Conservation (phyloP, 495 filamentous ascomycete genomes). For the Xylaria grammica region DNA sequence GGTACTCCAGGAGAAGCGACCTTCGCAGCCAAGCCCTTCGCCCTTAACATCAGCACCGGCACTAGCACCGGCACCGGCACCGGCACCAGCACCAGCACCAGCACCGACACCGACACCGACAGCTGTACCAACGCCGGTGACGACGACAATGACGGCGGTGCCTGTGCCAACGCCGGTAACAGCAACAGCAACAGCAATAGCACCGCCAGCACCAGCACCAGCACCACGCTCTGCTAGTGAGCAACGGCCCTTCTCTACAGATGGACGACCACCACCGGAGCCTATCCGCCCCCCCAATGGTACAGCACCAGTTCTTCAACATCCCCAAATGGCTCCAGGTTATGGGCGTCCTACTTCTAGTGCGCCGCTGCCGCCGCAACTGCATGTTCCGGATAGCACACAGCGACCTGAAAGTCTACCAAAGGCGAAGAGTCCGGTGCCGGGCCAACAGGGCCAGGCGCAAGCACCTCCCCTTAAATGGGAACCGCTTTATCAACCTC, state of each 20-base stretch:
- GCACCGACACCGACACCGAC: neutral
- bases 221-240: constrained; percentile 27
- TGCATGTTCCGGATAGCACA: constrained; percentile 35
- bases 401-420: constrained; percentile 34
- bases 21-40: constrained; percentile 21
- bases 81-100: neutral
- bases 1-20: constrained; percentile 4
- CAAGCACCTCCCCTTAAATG: constrained; percentile 47
- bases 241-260: constrained; percentile 28
- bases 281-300: constrained; percentile 31
- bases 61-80: constrained; percentile 8
- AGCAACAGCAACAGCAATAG: neutral
- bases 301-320: constrained; percentile 45
- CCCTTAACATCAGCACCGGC: constrained; percentile 10
- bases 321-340: constrained; percentile 42
- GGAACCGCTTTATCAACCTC: constrained; percentile 57
- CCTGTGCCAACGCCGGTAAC: constrained; percentile 3
- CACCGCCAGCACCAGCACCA: constrained; percentile 3
- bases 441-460: constrained; percentile 31
- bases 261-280: constrained; percentile 36
- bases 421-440: constrained; percentile 34
- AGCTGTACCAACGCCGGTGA: neutral
- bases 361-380: constrained; percentile 27
- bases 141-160: neutral
- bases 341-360: constrained; percentile 34